Conservation (phyloP, 192 early-diverging fungal species). For the Coemansia sp. region DNA sequence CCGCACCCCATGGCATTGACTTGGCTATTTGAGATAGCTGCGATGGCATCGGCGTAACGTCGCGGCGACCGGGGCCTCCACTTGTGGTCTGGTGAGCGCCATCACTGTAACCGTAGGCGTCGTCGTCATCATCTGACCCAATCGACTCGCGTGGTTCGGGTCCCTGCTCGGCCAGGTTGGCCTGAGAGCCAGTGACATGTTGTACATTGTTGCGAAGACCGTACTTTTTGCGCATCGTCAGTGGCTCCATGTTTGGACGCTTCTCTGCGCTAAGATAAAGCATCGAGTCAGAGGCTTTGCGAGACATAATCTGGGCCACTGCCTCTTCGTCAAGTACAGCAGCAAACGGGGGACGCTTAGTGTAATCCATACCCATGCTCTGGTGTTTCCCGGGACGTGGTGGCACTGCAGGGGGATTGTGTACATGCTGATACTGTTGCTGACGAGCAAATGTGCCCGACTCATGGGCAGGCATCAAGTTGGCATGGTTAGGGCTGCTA, state of each 20-base stretch:
- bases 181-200: conserved; percentile 28
- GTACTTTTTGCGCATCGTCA: conserved; percentile 52
- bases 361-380: conserved; percentile 22
- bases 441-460: neutral
- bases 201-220: conserved; percentile 47
- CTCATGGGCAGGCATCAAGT: conserved; percentile 1
- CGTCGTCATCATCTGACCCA: conserved; percentile 11
- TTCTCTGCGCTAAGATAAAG: conserved; percentile 49
- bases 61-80: conserved; percentile 5
- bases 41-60: conserved; percentile 1
- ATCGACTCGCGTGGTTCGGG: conserved; percentile 27
- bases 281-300: conserved; percentile 51
- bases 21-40: conserved; percentile 18
- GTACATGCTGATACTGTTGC: neutral
- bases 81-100: conserved; percentile 2
- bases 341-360: conserved; percentile 3
- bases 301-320: conserved; percentile 30
- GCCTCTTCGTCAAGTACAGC: conserved; percentile 14
- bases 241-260: conserved; percentile 46
- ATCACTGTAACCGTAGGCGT: neutral
- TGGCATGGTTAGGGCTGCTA: conserved; percentile 4
- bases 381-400: conserved; percentile 28
- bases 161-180: conserved; percentile 20
- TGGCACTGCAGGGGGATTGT: conserved; percentile 17
- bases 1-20: conserved; percentile 20